These are phyloP conservation scores for Huntiella moniliformis DNA, from an alignment of 2,329 filamentous ascomycete species.

Conservation along the genomic window DNA sequence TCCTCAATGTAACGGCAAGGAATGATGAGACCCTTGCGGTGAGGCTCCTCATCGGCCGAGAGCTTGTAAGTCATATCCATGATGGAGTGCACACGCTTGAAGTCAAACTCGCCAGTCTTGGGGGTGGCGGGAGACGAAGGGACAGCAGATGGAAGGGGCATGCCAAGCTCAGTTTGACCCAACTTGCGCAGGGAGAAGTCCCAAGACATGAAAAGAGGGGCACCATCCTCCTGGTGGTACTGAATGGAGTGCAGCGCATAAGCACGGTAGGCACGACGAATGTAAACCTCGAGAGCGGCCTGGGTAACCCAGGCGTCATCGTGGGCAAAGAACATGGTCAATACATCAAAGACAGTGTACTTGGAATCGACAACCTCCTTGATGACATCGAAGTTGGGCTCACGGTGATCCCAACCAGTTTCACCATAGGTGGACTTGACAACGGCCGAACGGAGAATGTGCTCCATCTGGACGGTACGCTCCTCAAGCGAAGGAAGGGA, in stretches of 20 bases:
- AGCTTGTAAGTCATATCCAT: constrained; percentile 82
- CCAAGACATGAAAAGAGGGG: constrained; percentile 69
- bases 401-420: constrained; percentile 87
- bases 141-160: constrained; percentile 59
- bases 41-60: constrained; percentile 49
- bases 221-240: constrained; percentile 56
- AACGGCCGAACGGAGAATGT: constrained; percentile 88
- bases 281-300: constrained; percentile 87
- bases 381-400: constrained; percentile 75
- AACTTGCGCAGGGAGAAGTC: constrained; percentile 91
- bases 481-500: constrained; percentile 92
- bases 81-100: constrained; percentile 81
- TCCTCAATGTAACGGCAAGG: constrained; percentile 90
- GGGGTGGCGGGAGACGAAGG: constrained; percentile 74
- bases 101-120: constrained; percentile 34
- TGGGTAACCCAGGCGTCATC: constrained; percentile 86
- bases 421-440: constrained; percentile 95
- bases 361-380: constrained; percentile 98
- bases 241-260: constrained; percentile 80
- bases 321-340: constrained; percentile 89
- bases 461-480: constrained; percentile 90
- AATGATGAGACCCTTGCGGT: constrained; percentile 82
- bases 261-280: constrained; percentile 88
- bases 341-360: constrained; percentile 93
- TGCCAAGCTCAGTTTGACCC: constrained; percentile 74